Base-by-base conservation (phyloP, 2,329 filamentous ascomycete species). In the Claviceps capensis region DNA sequence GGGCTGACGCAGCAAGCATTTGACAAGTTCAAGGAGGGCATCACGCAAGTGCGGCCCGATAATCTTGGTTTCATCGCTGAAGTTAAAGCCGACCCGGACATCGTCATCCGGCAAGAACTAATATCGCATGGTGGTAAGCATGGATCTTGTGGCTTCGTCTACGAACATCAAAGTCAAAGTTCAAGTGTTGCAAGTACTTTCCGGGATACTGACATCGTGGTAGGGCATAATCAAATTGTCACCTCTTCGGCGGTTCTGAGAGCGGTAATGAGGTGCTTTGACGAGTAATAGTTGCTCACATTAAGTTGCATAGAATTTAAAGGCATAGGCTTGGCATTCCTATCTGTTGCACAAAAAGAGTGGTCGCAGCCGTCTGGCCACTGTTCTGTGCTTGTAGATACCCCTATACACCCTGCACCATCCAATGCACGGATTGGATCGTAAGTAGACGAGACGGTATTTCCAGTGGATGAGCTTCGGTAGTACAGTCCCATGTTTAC, bases 141-240 rank as follows among this genome's bases (percentile, higher is more conserved):
- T 2, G 17, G 9, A 37, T 38, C 50, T 26, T 4, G 8, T 13
- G 45, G 5, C 45, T 19, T 26, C 8, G 4, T 19, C 16, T 19
- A 19, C n/a, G 7, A 17, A 17, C 5, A 11, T 41, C 26, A 17
- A 4, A 11, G 9, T 11, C 30, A 34, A 11, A 4, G 3, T 34
- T 34, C 30, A 34, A 34, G 44, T 16, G 44, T 36, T 47, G 8
- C 4, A 38, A 38, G 42, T 37, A 16, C 26, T 26, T 2, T 19
- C 17, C 8, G 19, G 37, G 36, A 50, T 37, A 49, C 51, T 53
- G 17, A 52, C 30, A 26, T 9, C 1, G 17, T 43, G 11, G 1
- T 52, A 86, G 83, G 81, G 5, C 86, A 90, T 62, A 88, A 88
- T 61, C 71, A 77, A 49, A 74, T 89, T 41, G 76, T 86, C 63